phyloP scores from a whole-genome alignment of 2,329 filamentous ascomycete species.

The Geoglossum cookeanum region DNA sequence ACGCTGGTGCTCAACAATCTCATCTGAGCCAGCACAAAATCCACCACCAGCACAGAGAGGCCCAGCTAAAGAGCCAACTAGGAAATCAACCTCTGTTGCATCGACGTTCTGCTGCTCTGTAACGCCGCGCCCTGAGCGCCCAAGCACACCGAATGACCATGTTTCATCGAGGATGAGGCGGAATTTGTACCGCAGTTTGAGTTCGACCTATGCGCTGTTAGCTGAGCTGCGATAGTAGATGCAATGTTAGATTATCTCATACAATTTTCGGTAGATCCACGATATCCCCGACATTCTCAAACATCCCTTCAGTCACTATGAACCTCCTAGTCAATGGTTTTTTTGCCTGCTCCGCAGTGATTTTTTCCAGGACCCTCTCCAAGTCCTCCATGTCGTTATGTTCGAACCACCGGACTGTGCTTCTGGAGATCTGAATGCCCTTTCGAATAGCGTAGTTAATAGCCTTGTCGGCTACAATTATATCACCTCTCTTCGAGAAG shows the following conservation, averaged over 20 bases:
- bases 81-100: constrained; percentile 86
- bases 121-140: constrained; percentile 73
- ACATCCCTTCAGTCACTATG: constrained; percentile 88
- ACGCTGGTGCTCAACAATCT: constrained; percentile 91
- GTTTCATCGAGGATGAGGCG: constrained; percentile 94
- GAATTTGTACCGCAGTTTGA: constrained; percentile 96
- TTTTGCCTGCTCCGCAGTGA: constrained; percentile 71
- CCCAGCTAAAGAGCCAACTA: constrained; percentile 79
- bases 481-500: constrained; percentile 91
- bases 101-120: constrained; percentile 97
- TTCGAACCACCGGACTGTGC: constrained; percentile 82
- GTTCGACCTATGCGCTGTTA: constrained; percentile 42
- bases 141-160: constrained; percentile 89
- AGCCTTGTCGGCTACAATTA: constrained; percentile 86
- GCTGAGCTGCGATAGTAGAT: constrained; percentile 4
- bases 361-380: constrained; percentile 64
- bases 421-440: constrained; percentile 80
- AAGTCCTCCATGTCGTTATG: constrained; percentile 94
- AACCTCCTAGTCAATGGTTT: constrained; percentile 84
- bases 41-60: constrained; percentile 83
- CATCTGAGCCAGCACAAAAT: constrained; percentile 80
- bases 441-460: constrained; percentile 90
- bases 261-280: constrained; percentile 72
- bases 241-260: constrained; percentile 16
- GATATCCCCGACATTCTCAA: constrained; percentile 76